Evolutionary conservation across 2,329 filamentous ascomycete species (phyloP).

Genomic region (Calonectria pauciramosa): DNA sequence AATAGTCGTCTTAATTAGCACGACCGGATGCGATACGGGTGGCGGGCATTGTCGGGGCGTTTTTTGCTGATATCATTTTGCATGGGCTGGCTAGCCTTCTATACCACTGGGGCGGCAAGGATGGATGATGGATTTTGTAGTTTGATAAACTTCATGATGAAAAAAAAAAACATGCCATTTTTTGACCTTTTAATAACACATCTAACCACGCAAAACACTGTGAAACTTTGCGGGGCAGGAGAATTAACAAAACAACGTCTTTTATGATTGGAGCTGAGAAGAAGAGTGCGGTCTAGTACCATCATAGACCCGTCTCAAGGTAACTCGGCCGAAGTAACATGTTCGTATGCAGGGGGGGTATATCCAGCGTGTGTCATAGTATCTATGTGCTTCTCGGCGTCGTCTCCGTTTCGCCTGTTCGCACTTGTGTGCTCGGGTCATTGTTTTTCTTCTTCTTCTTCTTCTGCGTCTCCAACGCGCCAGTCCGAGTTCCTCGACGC

Average conservation of each 20-base stretch:
- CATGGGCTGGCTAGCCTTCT: slow-evolving; percentile 6
- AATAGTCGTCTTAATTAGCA: slow-evolving; percentile 21
- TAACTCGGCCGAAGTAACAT: slow-evolving; percentile 44
- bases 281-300: slow-evolving; percentile 45
- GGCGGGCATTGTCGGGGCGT: slow-evolving; percentile 9
- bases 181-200: slow-evolving; percentile 21
- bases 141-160: slow-evolving; percentile 17
- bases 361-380: slow-evolving; percentile 48
- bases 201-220: slow-evolving; percentile 7
- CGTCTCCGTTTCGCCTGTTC: slow-evolving; percentile 40
- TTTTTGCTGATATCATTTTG: background rate
- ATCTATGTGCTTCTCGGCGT: slow-evolving; percentile 47
- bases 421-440: slow-evolving; percentile 36
- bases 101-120: background rate
- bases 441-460: slow-evolving; percentile 31
- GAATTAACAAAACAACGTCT: slow-evolving; percentile 36
- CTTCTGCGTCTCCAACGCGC: slow-evolving; percentile 32
- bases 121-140: slow-evolving; percentile 10
- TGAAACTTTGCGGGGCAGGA: slow-evolving; percentile 17
- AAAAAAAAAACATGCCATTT: slow-evolving; percentile 19
- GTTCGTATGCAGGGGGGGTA: slow-evolving; percentile 48
- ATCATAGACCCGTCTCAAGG: slow-evolving; percentile 45
- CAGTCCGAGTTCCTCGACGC: slow-evolving; percentile 37
- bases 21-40: background rate
- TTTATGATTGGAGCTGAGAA: slow-evolving; percentile 47